These are phyloP conservation scores for Linum lewisii DNA, from an alignment of 345 rosid genomes.

Conservation along the genomic window DNA sequence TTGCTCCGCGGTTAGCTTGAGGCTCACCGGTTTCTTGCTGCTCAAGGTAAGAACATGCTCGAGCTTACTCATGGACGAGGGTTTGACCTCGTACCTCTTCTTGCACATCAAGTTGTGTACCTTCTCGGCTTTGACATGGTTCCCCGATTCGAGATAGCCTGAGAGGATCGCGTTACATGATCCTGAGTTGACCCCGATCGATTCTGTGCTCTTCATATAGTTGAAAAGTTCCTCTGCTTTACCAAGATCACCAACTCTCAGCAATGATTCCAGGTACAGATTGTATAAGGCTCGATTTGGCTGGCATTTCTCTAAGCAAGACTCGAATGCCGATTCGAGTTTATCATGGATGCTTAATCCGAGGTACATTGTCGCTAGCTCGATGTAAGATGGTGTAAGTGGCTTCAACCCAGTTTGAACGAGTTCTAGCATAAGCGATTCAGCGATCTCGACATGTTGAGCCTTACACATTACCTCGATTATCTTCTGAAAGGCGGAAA, in stretches of 20 bases:
- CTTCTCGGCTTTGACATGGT: slow-evolving; percentile 46
- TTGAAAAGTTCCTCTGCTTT: slow-evolving; percentile 60
- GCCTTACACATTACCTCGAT: slow-evolving; percentile 53
- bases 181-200: slow-evolving; percentile 42
- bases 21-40: slow-evolving; percentile 42
- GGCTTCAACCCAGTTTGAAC: slow-evolving; percentile 54
- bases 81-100: slow-evolving; percentile 54
- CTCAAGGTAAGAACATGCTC: slow-evolving; percentile 43
- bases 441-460: slow-evolving; percentile 39
- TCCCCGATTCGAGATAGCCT: slow-evolving; percentile 49
- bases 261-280: slow-evolving; percentile 65
- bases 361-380: slow-evolving; percentile 49
- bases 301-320: slow-evolving; percentile 49
- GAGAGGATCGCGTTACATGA: slow-evolving; percentile 59
- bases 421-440: slow-evolving; percentile 57
- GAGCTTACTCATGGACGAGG: slow-evolving; percentile 49
- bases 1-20: slow-evolving; percentile 70
- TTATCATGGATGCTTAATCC: slow-evolving; percentile 45
- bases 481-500: slow-evolving; percentile 67
- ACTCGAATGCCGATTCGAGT: slow-evolving; percentile 38
- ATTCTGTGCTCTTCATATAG: slow-evolving; percentile 32
- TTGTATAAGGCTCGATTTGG: slow-evolving; percentile 52
- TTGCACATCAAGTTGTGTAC: slow-evolving; percentile 56
- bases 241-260: slow-evolving; percentile 37
- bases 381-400: slow-evolving; percentile 46